phyloP scores from a whole-genome alignment of 2,329 filamentous ascomycete genomes.

The Hysterium pulicare region DNA sequence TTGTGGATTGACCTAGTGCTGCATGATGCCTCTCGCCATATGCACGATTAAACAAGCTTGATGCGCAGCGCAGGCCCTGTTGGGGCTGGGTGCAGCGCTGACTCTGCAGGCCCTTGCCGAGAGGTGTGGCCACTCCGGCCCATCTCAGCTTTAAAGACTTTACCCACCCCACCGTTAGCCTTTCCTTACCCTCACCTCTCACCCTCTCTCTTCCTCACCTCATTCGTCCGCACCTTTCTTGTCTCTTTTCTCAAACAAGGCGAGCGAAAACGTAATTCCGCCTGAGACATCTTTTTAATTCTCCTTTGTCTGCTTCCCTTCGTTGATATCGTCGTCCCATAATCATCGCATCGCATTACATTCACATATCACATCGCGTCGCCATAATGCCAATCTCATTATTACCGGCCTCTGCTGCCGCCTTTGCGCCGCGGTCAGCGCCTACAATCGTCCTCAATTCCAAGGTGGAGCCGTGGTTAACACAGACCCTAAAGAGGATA shows the following conservation, averaged over 20 bases:
- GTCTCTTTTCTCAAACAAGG: constrained; percentile 34
- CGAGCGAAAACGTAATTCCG: constrained; percentile 36
- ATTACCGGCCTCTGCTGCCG: constrained; percentile 89
- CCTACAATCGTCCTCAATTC: constrained; percentile 92
- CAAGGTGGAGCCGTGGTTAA: constrained; percentile 95
- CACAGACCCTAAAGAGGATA: constrained; percentile 92
- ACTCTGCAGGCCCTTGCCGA: constrained; percentile 25
- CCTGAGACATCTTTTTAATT: constrained; percentile 33
- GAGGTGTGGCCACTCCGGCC: constrained; percentile 34
- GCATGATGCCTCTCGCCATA: constrained; percentile 35
- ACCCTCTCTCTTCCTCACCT: constrained; percentile 42
- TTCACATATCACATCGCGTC: constrained; percentile 26
- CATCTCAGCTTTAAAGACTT: constrained; percentile 32
- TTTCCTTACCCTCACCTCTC: constrained; percentile 39
- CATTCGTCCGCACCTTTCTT: constrained; percentile 40
- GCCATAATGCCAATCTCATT: constrained; percentile 80
- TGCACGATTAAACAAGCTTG: constrained; percentile 36
- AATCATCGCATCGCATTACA: constrained; percentile 27
- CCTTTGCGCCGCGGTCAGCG: constrained; percentile 89
- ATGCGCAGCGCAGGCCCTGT: constrained; percentile 28
- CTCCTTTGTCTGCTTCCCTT: constrained; percentile 33
- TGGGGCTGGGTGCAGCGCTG: constrained; percentile 36
- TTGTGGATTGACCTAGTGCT: constrained; percentile 35
- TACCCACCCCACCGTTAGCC: constrained; percentile 36
- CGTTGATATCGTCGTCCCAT: constrained; percentile 35